These are phyloP conservation scores for Neonectria coccinea DNA, from an alignment of 2,329 filamentous ascomycete species.

Conservation along the genomic window DNA sequence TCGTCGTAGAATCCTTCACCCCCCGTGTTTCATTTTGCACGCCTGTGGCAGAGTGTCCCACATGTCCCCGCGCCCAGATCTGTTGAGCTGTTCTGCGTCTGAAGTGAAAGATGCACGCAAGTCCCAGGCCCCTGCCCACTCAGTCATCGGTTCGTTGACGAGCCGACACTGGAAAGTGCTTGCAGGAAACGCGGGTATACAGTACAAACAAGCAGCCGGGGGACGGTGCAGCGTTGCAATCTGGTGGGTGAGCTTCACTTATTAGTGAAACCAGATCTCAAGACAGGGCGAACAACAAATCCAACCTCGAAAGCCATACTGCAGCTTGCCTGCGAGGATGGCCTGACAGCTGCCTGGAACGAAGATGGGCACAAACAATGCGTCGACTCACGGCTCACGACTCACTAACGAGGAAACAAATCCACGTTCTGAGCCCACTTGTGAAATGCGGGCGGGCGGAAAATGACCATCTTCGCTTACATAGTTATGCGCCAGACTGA, in stretches of 20 bases:
- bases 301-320: neutral
- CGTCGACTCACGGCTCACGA: neutral
- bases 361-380: neutral
- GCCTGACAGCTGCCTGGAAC: neutral
- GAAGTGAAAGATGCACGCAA: constrained; percentile 3
- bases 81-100: neutral
- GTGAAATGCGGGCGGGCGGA: neutral
- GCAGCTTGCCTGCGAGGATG: neutral
- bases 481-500: neutral
- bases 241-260: constrained; percentile 19
- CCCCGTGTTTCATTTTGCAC: constrained; percentile 23
- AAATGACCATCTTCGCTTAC: constrained; percentile 5
- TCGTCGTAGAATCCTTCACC: constrained; percentile 4
- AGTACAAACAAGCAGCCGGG: constrained; percentile 7
- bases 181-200: constrained; percentile 25
- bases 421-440: constrained; percentile 9
- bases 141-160: constrained; percentile 10
- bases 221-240: neutral
- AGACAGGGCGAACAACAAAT: constrained; percentile 16
- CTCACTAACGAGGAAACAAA: constrained; percentile 8
- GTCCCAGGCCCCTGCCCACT: constrained; percentile 7
- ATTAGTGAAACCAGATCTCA: constrained; percentile 20
- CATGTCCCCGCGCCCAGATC: constrained; percentile 14
- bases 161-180: constrained; percentile 22
- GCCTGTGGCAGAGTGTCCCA: constrained; percentile 23